Evolutionary conservation across 352 stramenopile genomes (phyloP).

Genomic region (Phytopythium delawarense): DNA sequence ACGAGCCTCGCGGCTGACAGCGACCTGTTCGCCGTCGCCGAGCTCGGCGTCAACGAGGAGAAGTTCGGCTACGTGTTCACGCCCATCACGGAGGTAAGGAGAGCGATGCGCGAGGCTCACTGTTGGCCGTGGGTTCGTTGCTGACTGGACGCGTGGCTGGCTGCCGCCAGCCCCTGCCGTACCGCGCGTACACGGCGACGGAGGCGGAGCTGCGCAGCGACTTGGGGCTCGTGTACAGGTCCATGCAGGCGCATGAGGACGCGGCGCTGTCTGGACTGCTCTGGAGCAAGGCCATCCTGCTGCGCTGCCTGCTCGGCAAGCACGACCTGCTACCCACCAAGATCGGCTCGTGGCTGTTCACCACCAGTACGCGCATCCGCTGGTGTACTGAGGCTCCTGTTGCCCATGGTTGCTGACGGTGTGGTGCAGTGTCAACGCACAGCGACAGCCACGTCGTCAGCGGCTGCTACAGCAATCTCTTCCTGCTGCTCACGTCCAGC

Average conservation of each 20-base stretch:
- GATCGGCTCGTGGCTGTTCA: slow-evolving; percentile 77
- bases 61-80: slow-evolving; percentile 84
- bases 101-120: not conserved
- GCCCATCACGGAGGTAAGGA: slow-evolving; percentile 53
- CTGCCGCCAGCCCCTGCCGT: slow-evolving; percentile 33
- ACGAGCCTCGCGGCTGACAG: slow-evolving; percentile 60
- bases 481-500: slow-evolving; percentile 32
- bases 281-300: slow-evolving; percentile 71
- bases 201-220: slow-evolving; percentile 46
- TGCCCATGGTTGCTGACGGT: not conserved
- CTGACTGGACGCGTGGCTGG: not conserved
- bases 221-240: slow-evolving; percentile 52
- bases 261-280: slow-evolving; percentile 54
- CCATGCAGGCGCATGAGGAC: slow-evolving; percentile 49
- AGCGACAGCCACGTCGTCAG: slow-evolving; percentile 56
- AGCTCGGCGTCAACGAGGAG: slow-evolving; percentile 40
- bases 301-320: slow-evolving; percentile 42
- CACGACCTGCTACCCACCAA: slow-evolving; percentile 36
- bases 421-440: slow-evolving; percentile 64
- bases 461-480: slow-evolving; percentile 74
- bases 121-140: not conserved
- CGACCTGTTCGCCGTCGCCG: slow-evolving; percentile 44
- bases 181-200: slow-evolving; percentile 53
- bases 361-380: slow-evolving; percentile 49
- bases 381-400: not conserved